A percentile compares a stretch with the other conserved stretches of the same genome.
Conservation (phyloP, 1,139 yeast genomes). For the Sugiyamaella grinbergsii region DNA sequence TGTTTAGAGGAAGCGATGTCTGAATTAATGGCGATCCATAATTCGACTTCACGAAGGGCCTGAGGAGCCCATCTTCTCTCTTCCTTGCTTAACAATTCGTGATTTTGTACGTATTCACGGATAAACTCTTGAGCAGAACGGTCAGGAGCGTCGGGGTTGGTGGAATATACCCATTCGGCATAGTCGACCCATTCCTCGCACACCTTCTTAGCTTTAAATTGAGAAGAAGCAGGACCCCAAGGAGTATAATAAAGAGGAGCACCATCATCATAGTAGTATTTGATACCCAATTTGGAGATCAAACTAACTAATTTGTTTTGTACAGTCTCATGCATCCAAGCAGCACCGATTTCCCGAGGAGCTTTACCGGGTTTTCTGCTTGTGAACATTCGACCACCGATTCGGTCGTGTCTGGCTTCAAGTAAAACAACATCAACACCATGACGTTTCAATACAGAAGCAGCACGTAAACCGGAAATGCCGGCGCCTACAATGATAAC, state of each 20-base stretch:
- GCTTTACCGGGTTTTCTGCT: slow-evolving; percentile 37
- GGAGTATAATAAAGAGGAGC: slow-evolving; percentile 41
- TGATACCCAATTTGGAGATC: slow-evolving; percentile 44
- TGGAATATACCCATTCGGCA: slow-evolving; percentile 57
- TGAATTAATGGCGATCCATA: slow-evolving; percentile 76
- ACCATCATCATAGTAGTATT: slow-evolving; percentile 53
- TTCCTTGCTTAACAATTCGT: slow-evolving; percentile 50
- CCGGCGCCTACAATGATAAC: slow-evolving; percentile 76
- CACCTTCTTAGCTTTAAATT: slow-evolving; percentile 50
- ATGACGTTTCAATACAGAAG: slow-evolving; percentile 51
- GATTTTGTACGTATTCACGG: slow-evolving; percentile 50
- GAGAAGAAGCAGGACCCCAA: slow-evolving; percentile 37
- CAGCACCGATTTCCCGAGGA: slow-evolving; percentile 52
- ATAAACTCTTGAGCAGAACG: slow-evolving; percentile 55
- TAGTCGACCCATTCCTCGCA: slow-evolving; percentile 61
- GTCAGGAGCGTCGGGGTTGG: slow-evolving; percentile 54
- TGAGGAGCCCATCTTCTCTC: slow-evolving; percentile 57
- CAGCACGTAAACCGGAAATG: slow-evolving; percentile 73
- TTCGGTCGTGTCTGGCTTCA: slow-evolving; percentile 54
- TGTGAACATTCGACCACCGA: slow-evolving; percentile 60
- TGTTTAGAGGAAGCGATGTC: slow-evolving; percentile 61
- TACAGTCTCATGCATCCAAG: slow-evolving; percentile 83
- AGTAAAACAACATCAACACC: slow-evolving; percentile 50
- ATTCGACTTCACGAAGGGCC: slow-evolving; percentile 58
- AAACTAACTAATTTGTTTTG: slow-evolving; percentile 66